Evolutionary conservation across 1,139 yeast species (phyloP), one percentile per base, ranked within the genome.

Genomic region (Arxiozyma slooffiae): DNA sequence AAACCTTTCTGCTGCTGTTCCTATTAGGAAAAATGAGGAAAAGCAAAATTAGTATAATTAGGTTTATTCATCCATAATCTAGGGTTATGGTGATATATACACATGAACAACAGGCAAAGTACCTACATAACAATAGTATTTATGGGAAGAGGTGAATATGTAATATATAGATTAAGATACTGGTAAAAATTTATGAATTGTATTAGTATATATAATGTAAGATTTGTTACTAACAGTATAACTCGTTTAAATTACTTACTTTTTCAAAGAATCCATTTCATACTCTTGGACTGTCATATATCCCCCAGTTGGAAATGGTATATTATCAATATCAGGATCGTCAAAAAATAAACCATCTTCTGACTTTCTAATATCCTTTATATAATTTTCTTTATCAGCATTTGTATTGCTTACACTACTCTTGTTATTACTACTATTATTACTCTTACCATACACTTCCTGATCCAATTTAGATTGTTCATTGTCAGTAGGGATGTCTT

Each of bases 211-310:
- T 38, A 18, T 20, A 38, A 20, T 20, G 20, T 38, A 8, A 1
- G 21, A 9, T 5, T 8, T 3, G 7, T 37, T 37, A 37, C 3
- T 38, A 4, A n/a, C 11, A 7, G 20, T 18, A 18, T 38, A 14
- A 38, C 20, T 7, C 11, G 18, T 38, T 21, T 18, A 18, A 23
- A 20, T 17, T 18, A 38, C 11, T 30, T 6, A 30, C 14, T 30
- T 30, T 30, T n/a, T 30, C 36, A 42, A 21, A 17, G 21, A 21
- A 16, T 42, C 45, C 45, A 42, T 42, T 47, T 60, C 61, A 44
- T 49, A 59, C 38, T 56, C 62, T 46, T 58, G 63, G 16, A 55
- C 34, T 26, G 53, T 44, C 9, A 51, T 47, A 30, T 56, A 59
- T 5, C 59, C 49, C 1, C 40, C 53, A 11, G 50, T 50, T 8